Evolutionary conservation across 2,329 filamentous ascomycete species (phyloP).

Genomic region (Pestalotiopsis sp.): DNA sequence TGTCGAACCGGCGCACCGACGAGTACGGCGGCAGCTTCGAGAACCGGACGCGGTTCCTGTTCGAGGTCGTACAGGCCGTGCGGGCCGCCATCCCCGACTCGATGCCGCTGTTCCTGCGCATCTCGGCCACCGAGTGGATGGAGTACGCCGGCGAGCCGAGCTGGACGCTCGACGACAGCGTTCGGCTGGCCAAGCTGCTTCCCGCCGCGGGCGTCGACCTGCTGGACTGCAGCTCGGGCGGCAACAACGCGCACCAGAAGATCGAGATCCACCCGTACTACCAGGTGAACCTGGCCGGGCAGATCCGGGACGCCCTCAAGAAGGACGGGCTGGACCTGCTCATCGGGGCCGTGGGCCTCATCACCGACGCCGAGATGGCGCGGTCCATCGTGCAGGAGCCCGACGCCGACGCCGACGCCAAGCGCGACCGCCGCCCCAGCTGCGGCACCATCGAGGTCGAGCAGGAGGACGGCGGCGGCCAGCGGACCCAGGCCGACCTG

Average conservation of each 20-base stretch:
- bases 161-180: constrained; percentile 73
- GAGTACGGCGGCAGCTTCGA: constrained; percentile 70
- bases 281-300: constrained; percentile 73
- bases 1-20: constrained; percentile 70
- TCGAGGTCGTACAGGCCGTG: constrained; percentile 68
- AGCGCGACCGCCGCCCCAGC: constrained; percentile 19
- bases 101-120: constrained; percentile 70
- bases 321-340: constrained; percentile 54
- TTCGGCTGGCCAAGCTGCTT: constrained; percentile 69
- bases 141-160: constrained; percentile 54
- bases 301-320: constrained; percentile 68
- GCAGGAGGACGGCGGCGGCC: constrained; percentile 39
- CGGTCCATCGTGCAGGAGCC: constrained; percentile 55
- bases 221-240: constrained; percentile 80
- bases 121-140: constrained; percentile 71
- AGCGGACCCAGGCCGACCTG: constrained; percentile 62
- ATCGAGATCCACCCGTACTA: constrained; percentile 66
- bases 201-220: constrained; percentile 78
- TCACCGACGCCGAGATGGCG: constrained; percentile 71
- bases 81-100: constrained; percentile 62
- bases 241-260: constrained; percentile 65
- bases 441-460: constrained; percentile 45
- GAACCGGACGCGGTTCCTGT: constrained; percentile 68
- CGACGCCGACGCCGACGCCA: background rate
- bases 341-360: constrained; percentile 75